These are phyloP conservation scores for Zelonia costaricensis DNA, from an alignment of 208 protist genomes.

Conservation along the genomic window DNA sequence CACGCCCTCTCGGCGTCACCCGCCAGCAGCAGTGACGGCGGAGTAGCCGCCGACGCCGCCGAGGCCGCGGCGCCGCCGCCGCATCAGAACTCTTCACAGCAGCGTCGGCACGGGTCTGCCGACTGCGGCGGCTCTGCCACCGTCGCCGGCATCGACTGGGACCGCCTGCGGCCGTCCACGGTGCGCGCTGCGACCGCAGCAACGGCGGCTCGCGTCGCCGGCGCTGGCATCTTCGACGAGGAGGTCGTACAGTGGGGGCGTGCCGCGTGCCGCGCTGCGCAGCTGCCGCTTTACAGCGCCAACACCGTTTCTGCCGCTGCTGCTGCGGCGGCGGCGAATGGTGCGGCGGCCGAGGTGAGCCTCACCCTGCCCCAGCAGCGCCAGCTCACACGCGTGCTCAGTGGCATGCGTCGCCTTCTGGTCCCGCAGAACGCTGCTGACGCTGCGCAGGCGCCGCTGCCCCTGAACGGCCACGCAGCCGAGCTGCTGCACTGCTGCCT, in stretches of 20 bases:
- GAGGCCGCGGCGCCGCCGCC: no score
- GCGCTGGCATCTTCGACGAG: constrained; percentile 18
- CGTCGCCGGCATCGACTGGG: constrained; percentile 18
- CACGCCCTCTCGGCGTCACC: no score
- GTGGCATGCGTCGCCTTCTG: constrained; percentile 8
- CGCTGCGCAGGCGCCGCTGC: neutral
- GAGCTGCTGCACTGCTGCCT: constrained; percentile 23
- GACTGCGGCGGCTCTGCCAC: neutral
- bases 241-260: constrained; percentile 13
- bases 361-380: neutral
- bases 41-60: no score
- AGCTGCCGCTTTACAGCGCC: neutral
- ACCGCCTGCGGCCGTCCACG: neutral
- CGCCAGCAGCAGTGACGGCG: no score
- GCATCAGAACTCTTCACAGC: no score
- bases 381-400: constrained; percentile 6
- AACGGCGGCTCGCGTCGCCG: neutral
- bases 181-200: neutral
- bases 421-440: neutral
- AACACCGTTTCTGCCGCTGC: no score
- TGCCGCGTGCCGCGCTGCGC: neutral
- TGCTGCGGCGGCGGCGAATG: neutral
- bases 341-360: neutral
- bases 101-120: neutral
- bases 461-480: constrained; percentile 19